Base-by-base conservation (phyloP, 2,329 filamentous ascomycete species). In the Penicillium sp. region DNA sequence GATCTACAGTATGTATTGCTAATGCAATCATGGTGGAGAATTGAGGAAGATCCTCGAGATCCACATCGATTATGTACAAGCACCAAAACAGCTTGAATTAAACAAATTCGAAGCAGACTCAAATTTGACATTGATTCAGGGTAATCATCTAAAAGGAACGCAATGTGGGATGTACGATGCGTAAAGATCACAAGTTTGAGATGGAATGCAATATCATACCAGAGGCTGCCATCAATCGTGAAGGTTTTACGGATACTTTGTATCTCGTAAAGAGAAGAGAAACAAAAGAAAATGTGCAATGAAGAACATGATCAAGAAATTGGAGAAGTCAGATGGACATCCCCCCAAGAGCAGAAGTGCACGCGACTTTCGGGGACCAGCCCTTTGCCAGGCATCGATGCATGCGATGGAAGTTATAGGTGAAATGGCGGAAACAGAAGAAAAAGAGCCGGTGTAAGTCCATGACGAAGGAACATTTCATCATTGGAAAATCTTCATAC, bases 211-310 rank as follows among this genome's bases (percentile, higher is more conserved):
- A 40, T 14, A 47, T 29, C 29, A 38, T 49, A 39, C 39, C 39
- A 43, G 39, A 30, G 19, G 39, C 27, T n/a, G 16, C 38, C 40
- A 16, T 51, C 26, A 53, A 23, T 61, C 56, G 34, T 63, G 43
- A 53, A 40, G 39, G 5, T 23, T 56, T 55, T 39, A 34, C 26
- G 16, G 16, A 36, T 18, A 23, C 23, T 34, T 18, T 34, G 11
- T 18, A 36, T 35, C 43, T 27, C 32, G 14, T 44, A 14, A 39
- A n/a, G 18, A 34, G 48, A 39, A 30, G 16, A 16, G 23, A 34
- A 39, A 34, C 18, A 19, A 34, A 11, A 27, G 19, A 11, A 11
- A 39, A 39, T 4, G 5, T 23, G 23, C 23, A 23, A 23, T 5
- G 5, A 16, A 38, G 16, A 8, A 23, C 26, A 47, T 39, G 16